Percentiles rank a stretch among this genome's conserved stretches.
These are phyloP conservation scores for Cinnamomum chago DNA, from an alignment of 164 flowering plant species.

Conservation along the genomic window DNA sequence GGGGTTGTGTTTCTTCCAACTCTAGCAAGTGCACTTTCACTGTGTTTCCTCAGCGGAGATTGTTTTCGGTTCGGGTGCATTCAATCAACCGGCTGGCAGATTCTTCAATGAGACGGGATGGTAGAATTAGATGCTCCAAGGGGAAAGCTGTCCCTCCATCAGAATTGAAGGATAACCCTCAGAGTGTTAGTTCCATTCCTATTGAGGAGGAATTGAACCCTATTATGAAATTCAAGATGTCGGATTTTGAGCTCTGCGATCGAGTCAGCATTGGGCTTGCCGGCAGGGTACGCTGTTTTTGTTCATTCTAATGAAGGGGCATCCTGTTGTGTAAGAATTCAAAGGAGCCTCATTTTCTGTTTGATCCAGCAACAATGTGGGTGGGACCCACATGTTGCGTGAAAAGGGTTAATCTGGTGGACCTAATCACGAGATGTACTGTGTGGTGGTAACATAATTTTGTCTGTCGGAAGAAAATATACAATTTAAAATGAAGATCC, in stretches of 20 bases:
- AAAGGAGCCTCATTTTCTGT: neutral
- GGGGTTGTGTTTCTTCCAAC: neutral
- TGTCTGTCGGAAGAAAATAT: neutral
- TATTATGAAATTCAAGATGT: conserved; percentile 66
- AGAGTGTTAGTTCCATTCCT: conserved; percentile 10
- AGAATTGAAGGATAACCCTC: conserved; percentile 34
- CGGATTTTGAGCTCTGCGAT: conserved; percentile 70
- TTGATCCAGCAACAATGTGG: too few relatives aligned
- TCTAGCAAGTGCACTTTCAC: neutral
- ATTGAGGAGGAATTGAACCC: conserved; percentile 54
- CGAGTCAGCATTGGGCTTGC: conserved; percentile 75
- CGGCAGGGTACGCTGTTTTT: conserved; percentile 59
- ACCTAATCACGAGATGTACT: neutral
- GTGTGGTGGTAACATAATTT: neutral
- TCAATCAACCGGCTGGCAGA: conserved; percentile 3
- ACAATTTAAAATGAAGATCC: neutral
- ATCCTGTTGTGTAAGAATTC: neutral
- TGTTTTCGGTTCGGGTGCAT: neutral
- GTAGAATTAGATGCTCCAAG: conserved; percentile 27
- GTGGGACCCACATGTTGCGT: too few relatives aligned
- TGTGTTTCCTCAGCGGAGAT: conserved; percentile 8
- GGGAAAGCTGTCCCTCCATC: conserved; percentile 20
- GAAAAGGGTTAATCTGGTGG: neutral
- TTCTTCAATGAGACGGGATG: conserved; percentile 6
- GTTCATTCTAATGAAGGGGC: neutral